Evolutionary conservation across 1,284 basidiomycete genomes (phyloP), one percentile per base, ranked within the genome.

Genomic region (Rhodofomes roseus): DNA sequence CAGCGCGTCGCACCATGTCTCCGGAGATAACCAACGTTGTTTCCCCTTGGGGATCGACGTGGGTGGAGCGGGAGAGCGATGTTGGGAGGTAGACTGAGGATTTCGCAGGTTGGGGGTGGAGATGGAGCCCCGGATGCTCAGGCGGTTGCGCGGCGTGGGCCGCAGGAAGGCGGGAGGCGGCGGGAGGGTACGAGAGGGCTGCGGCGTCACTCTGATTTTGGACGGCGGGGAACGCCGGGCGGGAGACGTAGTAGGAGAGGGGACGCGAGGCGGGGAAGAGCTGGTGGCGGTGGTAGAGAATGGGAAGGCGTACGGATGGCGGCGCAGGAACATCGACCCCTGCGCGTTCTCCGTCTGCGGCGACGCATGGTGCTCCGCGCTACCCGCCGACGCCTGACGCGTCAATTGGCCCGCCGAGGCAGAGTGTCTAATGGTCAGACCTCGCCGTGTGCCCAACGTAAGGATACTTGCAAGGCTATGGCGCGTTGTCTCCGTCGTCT

Each of bases 1-100:
- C 3, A 92, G 65, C 1, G 89, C 89, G 65, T 90, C 88, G 71
- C 90, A 92, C 87, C 89, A 90, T 11, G 86, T 85, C 72, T 91
- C 87, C 0, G 88, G 82, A 1, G 84, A 82, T 1, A 90, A 66
- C 86, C 87, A 90, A 7, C 84, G 76, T 40, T 89, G 85, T 62
- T 77, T 82, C 22, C 75, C 73, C 68, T 75, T 81, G 20, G 64
- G 63, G n/a, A 27, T 12, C 20, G 43, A 63, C 16, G 34, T 8
- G 16, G 40, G 22, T 22, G 22, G 58, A 4, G 20, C 18, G 23
- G 50, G 63, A 6, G 62, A 48, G 6, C 56, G 44, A 12, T 54
- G 54, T 20, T 61, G 58, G 8, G 61, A 58, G 2, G 60, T 56
- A 5, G 50, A n/a, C 29, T 31, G 50, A 3, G 56, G 60, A 11